phyloP scores from a whole-genome alignment of 2,329 filamentous ascomycete species.

The Emmonsia crescens region DNA sequence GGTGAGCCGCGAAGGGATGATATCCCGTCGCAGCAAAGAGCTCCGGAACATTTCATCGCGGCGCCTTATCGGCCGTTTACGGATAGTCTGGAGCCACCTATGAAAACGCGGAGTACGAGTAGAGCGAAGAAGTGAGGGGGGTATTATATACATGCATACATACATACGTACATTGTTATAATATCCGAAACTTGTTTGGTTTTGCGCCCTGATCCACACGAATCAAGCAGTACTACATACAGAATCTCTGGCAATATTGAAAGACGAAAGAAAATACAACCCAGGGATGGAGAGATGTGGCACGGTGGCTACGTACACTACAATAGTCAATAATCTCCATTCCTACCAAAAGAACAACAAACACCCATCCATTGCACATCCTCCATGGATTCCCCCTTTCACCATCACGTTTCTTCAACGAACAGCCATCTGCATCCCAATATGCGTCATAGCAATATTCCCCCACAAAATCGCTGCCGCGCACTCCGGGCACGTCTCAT shows the following conservation, averaged over 20 bases:
- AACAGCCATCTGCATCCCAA: constrained; percentile 5
- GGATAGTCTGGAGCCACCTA: constrained; percentile 37
- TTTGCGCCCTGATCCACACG: not conserved
- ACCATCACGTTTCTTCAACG: not conserved
- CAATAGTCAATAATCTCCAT: not conserved
- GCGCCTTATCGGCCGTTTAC: constrained; percentile 50
- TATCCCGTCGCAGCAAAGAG: constrained; percentile 18
- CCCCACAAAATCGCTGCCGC: constrained; percentile 7
- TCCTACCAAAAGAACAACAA: not conserved
- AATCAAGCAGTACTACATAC: not conserved
- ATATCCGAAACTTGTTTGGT: not conserved
- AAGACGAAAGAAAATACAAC: not conserved
- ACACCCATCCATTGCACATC: not conserved
- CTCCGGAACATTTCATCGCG: constrained; percentile 43
- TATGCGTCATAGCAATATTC: constrained; percentile 1
- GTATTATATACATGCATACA: not conserved
- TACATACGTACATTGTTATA: not conserved
- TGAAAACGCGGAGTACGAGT: constrained; percentile 21
- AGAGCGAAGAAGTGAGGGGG: constrained; percentile 24
- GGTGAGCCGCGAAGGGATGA: constrained; percentile 30
- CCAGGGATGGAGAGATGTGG: not conserved
- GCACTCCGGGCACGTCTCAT: constrained; percentile 10
- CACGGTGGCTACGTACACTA: not conserved
- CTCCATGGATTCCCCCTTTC: not conserved
- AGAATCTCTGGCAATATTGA: not conserved